A percentile compares a stretch with the other conserved stretches of the same genome.
Evolutionary conservation across 306 rosid genomes (phyloP).

Genomic region (Cicer cuneatum): DNA sequence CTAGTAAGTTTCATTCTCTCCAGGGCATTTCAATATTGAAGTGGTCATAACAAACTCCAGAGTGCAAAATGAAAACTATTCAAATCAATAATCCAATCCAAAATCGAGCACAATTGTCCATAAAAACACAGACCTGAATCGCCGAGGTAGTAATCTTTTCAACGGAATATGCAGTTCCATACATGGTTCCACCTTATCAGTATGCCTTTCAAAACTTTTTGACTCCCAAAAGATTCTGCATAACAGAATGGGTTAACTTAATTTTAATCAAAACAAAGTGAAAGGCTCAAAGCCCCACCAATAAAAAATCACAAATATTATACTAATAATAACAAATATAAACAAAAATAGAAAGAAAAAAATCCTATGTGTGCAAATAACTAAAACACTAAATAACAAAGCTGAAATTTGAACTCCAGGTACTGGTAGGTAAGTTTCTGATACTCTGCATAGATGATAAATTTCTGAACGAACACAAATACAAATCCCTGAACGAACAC

Average conservation of each 20-base stretch:
- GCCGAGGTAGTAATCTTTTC: conserved; percentile 64
- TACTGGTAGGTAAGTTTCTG: conserved; percentile 20
- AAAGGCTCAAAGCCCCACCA: conserved; percentile 18
- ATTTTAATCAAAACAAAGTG: conserved; percentile 15
- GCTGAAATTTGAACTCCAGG: conserved; percentile 34
- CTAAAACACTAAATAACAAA: conserved; percentile 15
- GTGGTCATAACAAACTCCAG: conserved; percentile 20
- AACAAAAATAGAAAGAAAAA: neutral
- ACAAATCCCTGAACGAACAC: too few relatives aligned
- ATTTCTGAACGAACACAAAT: too few relatives aligned
- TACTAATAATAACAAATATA: conserved; percentile 2
- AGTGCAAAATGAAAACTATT: conserved; percentile 34
- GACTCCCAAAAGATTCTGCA: conserved; percentile 96
- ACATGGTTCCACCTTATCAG: conserved; percentile 87
- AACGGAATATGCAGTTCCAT: conserved; percentile 79
- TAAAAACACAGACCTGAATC: conserved; percentile 69
- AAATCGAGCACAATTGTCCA: conserved; percentile 19
- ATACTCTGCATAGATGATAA: conserved; percentile 22
- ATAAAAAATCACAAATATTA: conserved; percentile 24
- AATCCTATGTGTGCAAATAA: neutral
- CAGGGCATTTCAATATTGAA: conserved; percentile 32
- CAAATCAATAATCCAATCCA: conserved; percentile 34
- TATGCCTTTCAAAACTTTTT: conserved; percentile 70
- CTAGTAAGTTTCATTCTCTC: conserved; percentile 40
- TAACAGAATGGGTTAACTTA: conserved; percentile 39